Evolutionary conservation across 1,139 yeast species (phyloP), one percentile per base, ranked within the genome.

Genomic region (Suhomyces terraborum): DNA sequence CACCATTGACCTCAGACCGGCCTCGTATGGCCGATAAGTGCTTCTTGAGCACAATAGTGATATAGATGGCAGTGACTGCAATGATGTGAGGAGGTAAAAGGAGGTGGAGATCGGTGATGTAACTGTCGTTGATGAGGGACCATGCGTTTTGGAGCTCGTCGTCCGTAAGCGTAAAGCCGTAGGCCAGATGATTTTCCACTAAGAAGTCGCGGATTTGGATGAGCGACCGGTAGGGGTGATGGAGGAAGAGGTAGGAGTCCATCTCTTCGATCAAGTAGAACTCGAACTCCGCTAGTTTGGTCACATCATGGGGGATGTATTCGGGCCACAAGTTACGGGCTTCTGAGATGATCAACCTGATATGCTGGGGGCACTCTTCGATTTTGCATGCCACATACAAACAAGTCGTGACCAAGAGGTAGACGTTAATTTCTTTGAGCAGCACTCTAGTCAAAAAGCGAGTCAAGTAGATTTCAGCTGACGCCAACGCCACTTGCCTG

Each of bases 261-360:
- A 93, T 73, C 60, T 91, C 98, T 57, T 89, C 97, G 27, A 93
- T 84, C 38, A 93, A 62, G 58, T 93, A 93, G 60, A 93, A 93
- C 64, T 93, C 98, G 65, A 94, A 88, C 58, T 93, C 98, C 0
- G 98, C 97, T n/a, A 93, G 73, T 55, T 87, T 88, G 28, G 96
- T 84, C 17, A 91, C 80, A 59, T 93, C 98, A 42, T 87, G 89
- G 0, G 97, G 95, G 24, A 93, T 84, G 56, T 82, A 88, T 55
- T 91, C 97, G 0, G 98, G 97, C 98, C 98, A 93, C 36, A 88
- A 64, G 33, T 84, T 84, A 38, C 96, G 69, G 2, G 98, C 95
- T 57, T 93, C 98, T 21, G 82, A 75, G 17, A 88, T 79, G 10
- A 93, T 75, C 1, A 91, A 79, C 42, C 97, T 69, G 8, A 93